Evolutionary conservation across 352 stramenopile genomes (phyloP).

Genomic region (Aphanomyces stellatus): DNA sequence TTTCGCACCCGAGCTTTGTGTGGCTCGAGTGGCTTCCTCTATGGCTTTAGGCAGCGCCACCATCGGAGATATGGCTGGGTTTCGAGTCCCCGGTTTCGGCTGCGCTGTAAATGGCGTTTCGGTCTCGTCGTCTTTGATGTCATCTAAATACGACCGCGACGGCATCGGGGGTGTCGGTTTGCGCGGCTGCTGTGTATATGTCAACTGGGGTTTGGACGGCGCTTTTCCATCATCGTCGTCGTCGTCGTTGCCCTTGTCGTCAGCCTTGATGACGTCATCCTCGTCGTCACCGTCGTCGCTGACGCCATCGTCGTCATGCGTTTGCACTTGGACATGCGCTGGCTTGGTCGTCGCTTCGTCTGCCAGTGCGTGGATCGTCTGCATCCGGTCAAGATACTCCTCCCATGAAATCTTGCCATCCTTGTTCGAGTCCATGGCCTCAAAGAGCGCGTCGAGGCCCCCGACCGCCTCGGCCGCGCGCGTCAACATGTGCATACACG

Average conservation of each 20-base stretch:
- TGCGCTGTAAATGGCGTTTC: background rate
- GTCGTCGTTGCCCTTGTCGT: background rate
- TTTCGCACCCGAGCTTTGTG: background rate
- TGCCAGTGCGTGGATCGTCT: constrained; percentile 35
- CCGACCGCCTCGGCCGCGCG: constrained; percentile 33
- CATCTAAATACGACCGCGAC: background rate
- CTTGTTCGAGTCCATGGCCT: constrained; percentile 39
- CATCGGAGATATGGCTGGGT: background rate
- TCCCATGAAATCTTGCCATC: constrained; percentile 45
- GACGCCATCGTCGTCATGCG: background rate
- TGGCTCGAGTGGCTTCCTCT: background rate
- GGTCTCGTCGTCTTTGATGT: background rate
- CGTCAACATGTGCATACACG: constrained; percentile 25
- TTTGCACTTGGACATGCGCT: background rate
- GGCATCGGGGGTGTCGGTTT: too few species aligned
- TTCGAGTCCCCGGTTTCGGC: background rate
- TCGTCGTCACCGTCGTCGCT: constrained; percentile 11
- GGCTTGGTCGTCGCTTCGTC: constrained; percentile 23
- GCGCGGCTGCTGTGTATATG: background rate
- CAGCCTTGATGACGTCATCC: background rate
- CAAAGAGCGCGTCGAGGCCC: constrained; percentile 37
- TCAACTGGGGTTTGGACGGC: background rate
- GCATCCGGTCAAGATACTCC: constrained; percentile 42
- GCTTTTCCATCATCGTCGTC: background rate
- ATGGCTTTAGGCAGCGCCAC: background rate